Percentiles rank a stretch among this genome's conserved stretches.
These are phyloP conservation scores for Penicillium italicum DNA, from an alignment of 2,329 filamentous ascomycete species.

Conservation along the genomic window DNA sequence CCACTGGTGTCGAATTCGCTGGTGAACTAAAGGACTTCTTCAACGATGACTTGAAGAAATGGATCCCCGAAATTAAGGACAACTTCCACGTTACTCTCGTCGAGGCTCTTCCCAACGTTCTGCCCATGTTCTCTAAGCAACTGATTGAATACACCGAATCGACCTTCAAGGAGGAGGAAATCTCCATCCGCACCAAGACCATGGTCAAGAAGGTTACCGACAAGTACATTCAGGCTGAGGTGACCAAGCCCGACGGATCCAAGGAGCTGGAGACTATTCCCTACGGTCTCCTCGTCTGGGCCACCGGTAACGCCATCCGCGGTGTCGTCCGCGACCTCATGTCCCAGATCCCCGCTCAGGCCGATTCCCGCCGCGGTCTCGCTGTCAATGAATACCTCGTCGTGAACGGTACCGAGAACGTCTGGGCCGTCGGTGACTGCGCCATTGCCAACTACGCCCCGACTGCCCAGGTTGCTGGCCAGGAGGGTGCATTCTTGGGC, in stretches of 20 bases:
- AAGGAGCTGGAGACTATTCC: conserved; percentile 80
- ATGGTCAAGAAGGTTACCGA: conserved; percentile 98
- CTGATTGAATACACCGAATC: conserved; percentile 99
- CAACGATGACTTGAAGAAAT: conserved; percentile 95
- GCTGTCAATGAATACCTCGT: conserved; percentile 98
- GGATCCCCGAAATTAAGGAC: conserved; percentile 90
- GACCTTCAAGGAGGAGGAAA: conserved; percentile 98
- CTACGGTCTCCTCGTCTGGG: conserved; percentile 96
- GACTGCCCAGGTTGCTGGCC: conserved; percentile 91
- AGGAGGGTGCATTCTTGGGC: conserved; percentile 93
- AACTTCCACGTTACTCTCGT: conserved; percentile 97
- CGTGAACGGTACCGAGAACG: conserved; percentile 92
- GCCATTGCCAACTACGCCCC: conserved; percentile 96
- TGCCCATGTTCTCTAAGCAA: conserved; percentile 98
- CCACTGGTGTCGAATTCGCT: conserved; percentile 96
- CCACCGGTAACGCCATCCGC: conserved; percentile 91
- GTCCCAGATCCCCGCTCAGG: conserved; percentile 86
- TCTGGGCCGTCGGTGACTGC: conserved; percentile 98
- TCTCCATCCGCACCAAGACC: conserved; percentile 95
- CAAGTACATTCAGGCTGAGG: conserved; percentile 87
- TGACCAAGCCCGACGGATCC: conserved; percentile 73
- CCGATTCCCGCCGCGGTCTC: conserved; percentile 88
- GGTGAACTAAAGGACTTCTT: conserved; percentile 99
- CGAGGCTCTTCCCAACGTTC: conserved; percentile 87
- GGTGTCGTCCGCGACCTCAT: conserved; percentile 89